Conservation (phyloP, 163 green algal species). For the Chlorella variabilis region DNA sequence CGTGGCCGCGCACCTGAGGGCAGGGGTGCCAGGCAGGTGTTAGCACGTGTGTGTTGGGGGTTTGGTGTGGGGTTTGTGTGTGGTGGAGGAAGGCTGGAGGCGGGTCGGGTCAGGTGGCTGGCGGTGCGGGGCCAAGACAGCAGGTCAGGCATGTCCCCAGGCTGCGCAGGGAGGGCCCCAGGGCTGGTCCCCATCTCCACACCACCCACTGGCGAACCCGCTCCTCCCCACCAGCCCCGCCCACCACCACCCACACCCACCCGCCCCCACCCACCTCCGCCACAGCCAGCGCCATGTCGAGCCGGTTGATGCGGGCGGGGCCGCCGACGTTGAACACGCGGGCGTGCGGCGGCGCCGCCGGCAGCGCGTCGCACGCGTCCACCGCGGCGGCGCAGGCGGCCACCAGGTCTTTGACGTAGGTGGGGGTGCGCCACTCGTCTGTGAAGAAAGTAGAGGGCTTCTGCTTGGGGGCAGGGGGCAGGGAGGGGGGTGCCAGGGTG, state of each 20-base stretch:
- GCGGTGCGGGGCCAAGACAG: no score
- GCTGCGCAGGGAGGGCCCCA: no score
- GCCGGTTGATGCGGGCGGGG: slow-evolving; percentile 74
- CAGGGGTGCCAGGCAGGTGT: neutral
- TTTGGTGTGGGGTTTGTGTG: no score
- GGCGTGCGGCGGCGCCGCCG: neutral
- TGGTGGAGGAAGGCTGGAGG: no score
- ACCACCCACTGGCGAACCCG: no score
- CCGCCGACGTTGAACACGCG: slow-evolving; percentile 81
- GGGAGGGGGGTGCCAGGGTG: neutral
- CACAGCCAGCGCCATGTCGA: slow-evolving; percentile 80
- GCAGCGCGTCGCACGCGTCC: neutral
- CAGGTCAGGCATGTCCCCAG: no score
- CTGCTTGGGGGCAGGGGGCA: neutral
- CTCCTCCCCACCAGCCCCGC: no score
- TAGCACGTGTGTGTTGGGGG: neutral
- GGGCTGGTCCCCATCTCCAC: no score
- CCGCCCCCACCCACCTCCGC: slow-evolving; percentile 24
- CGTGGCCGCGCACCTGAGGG: slow-evolving; percentile 39
- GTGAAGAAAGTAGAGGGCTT: slow-evolving; percentile 77
- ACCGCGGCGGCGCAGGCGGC: neutral
- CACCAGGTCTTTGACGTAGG: slow-evolving; percentile 56
- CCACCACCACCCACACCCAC: neutral
- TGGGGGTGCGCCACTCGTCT: slow-evolving; percentile 80
- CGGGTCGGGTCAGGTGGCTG: no score